phyloP scores from a whole-genome alignment of 495 filamentous ascomycete species.

The Collariella sp. region DNA sequence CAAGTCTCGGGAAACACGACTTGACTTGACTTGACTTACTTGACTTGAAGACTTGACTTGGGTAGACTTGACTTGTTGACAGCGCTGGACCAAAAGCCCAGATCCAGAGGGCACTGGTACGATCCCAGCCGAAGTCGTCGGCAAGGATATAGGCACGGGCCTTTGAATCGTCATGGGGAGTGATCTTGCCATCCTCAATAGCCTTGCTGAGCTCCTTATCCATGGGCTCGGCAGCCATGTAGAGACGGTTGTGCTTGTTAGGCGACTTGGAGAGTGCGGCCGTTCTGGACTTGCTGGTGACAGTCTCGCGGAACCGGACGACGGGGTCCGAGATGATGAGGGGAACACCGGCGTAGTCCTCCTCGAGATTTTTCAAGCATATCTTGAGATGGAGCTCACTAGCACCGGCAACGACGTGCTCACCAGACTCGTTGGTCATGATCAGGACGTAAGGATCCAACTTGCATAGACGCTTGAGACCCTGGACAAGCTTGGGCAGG shows the following conservation, averaged over 20 bases:
- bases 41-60: too few species aligned
- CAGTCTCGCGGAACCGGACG: constrained; percentile 96
- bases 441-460: constrained; percentile 97
- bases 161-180: constrained; percentile 98
- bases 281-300: constrained; percentile 71
- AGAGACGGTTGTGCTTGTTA: constrained; percentile 99
- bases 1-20: too few species aligned
- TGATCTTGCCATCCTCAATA: constrained; percentile 89
- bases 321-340: constrained; percentile 95
- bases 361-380: constrained; percentile 99
- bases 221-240: constrained; percentile 82
- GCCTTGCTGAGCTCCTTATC: constrained; percentile 81
- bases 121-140: constrained; percentile 98
- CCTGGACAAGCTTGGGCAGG: constrained; percentile 98
- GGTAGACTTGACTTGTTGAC: too few species aligned
- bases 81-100: constrained; percentile 99
- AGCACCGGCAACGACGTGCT: constrained; percentile 98
- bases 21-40: too few species aligned
- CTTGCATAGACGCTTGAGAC: constrained; percentile 99
- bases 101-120: constrained; percentile 99
- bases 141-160: constrained; percentile 91
- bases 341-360: constrained; percentile 97
- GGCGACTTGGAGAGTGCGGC: constrained; percentile 98
- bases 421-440: constrained; percentile 78
- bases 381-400: constrained; percentile 99